phyloP scores from a whole-genome alignment of 2,329 filamentous ascomycete genomes.

The Calonectria pauciramosa region DNA sequence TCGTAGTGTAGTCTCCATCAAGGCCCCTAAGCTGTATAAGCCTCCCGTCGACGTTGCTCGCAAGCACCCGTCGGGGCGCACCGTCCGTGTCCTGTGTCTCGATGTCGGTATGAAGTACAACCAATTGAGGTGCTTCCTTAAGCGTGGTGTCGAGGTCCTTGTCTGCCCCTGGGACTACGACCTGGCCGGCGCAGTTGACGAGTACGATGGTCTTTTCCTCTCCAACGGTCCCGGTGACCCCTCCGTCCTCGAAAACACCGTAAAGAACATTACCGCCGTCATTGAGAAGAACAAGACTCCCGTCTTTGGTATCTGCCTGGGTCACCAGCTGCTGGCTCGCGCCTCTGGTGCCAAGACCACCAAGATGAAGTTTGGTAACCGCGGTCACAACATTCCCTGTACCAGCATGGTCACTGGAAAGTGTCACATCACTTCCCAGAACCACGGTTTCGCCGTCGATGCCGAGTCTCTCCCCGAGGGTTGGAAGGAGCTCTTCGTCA shows the following conservation, averaged over 20 bases:
- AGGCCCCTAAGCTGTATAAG: conserved; percentile 86
- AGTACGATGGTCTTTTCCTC: conserved; percentile 97
- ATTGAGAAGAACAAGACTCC: conserved; percentile 86
- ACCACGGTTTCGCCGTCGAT: conserved; percentile 97
- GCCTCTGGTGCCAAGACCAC: conserved; percentile 90
- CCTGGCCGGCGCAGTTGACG: conserved; percentile 82
- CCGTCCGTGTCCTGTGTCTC: conserved; percentile 89
- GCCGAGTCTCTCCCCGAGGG: conserved; percentile 78
- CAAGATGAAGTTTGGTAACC: conserved; percentile 99
- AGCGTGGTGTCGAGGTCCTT: conserved; percentile 91
- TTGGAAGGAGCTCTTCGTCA: conserved; percentile 97
- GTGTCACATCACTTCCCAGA: conserved; percentile 99
- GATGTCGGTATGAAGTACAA: conserved; percentile 99
- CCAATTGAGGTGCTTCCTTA: conserved; percentile 93
- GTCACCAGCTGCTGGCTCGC: conserved; percentile 94
- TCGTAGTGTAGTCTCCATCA: conserved; percentile 81
- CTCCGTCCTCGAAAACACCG: conserved; percentile 83
- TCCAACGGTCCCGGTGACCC: conserved; percentile 98
- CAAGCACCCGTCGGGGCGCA: conserved; percentile 89
- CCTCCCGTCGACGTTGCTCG: conserved; percentile 79
- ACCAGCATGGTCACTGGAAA: conserved; percentile 95
- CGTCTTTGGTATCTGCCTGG: conserved; percentile 96
- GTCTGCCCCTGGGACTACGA: conserved; percentile 98
- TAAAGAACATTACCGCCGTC: conserved; percentile 82
- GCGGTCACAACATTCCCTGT: conserved; percentile 98